Conservation (phyloP, 2,329 filamentous ascomycete species). For the Hansfordia pulvinata region DNA sequence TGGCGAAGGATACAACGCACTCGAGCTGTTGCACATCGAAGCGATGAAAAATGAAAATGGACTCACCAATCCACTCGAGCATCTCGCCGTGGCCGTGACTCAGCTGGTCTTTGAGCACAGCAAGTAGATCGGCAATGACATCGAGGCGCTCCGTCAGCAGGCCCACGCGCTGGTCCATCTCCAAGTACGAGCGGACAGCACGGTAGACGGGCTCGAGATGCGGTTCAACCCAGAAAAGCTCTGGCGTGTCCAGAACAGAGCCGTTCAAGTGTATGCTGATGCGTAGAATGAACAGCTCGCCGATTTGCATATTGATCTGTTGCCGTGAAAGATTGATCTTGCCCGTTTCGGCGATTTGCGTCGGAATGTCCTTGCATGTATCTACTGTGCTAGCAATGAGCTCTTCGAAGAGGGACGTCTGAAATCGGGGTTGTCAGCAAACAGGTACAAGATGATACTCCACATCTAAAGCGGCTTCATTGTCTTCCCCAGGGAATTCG, state of each 20-base stretch:
- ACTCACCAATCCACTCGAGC: conserved; percentile 78
- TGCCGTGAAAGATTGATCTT: conserved; percentile 78
- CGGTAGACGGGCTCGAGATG: conserved; percentile 94
- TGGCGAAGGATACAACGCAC: too few species aligned
- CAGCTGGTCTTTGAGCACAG: conserved; percentile 88
- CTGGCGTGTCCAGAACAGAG: conserved; percentile 88
- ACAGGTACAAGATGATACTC: too few species aligned
- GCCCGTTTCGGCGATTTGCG: conserved; percentile 83
- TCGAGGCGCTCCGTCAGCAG: conserved; percentile 80
- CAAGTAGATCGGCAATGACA: conserved; percentile 85
- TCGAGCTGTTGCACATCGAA: too few species aligned
- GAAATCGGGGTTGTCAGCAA: background rate
- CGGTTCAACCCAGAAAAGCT: conserved; percentile 97
- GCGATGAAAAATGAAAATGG: conserved; percentile 1
- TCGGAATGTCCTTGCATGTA: conserved; percentile 82
- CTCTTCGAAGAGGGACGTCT: conserved; percentile 93
- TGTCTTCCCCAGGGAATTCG: background rate
- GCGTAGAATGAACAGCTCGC: conserved; percentile 90
- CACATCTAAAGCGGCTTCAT: too few species aligned
- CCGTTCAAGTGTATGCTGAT: conserved; percentile 98
- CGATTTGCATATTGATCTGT: conserved; percentile 99
- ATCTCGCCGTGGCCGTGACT: conserved; percentile 87
- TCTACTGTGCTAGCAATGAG: conserved; percentile 89
- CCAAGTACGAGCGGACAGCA: conserved; percentile 85
- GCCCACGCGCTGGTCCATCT: conserved; percentile 93